Evolutionary conservation across 805 yeast species (phyloP), one percentile per base, ranked within the genome.

Genomic region (Saccharomycopsis sp.): DNA sequence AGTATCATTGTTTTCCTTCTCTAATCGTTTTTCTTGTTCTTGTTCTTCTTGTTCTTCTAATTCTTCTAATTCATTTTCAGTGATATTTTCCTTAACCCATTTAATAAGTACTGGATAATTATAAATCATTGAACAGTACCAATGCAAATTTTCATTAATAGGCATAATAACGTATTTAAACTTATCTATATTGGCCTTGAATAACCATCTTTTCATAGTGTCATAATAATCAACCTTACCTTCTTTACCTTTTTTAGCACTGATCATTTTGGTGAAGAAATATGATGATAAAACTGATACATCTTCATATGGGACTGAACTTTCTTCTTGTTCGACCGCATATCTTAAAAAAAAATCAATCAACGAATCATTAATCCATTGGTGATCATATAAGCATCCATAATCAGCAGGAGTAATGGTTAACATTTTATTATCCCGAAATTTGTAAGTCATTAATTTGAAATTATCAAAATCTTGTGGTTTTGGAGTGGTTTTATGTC

Each of bases 311-410:
- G 49, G 38, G 10, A 63, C 50, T 3, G 60, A 52, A 4, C 54
- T 50, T 5, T 28, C 15, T 17, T 39, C 37, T 5, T 29, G 25
- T 12, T 46, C 44, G n/a, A 74, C 65, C 47, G 69, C 72, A 53
- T 67, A 79, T 42, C 73, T 74, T 21, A 85, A 65, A 52, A 84
- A 87, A 55, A 89, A 89, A 57, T 86, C 95, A 41, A 92, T 79
- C 37, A 92, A 64, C 0, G 81, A 72, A 53, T 92, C 98, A 60
- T 92, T 89, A 36, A 92, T 73, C 88, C 95, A 89, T 47, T 82
- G 84, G 35, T 78, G 77, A 43, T 80, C 79, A 52, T 78, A 76
- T 8, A 89, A 66, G 34, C 96, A 81, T 46, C 73, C 74, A 56
- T 82, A 85, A 54, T 92, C 98, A 29, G 72, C 67, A 44, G 74